Percentiles rank a stretch among this genome's conserved stretches.
phyloP scores from a whole-genome alignment of 1,139 yeast species.

The Nakaseomyces kungkrabaensis region DNA sequence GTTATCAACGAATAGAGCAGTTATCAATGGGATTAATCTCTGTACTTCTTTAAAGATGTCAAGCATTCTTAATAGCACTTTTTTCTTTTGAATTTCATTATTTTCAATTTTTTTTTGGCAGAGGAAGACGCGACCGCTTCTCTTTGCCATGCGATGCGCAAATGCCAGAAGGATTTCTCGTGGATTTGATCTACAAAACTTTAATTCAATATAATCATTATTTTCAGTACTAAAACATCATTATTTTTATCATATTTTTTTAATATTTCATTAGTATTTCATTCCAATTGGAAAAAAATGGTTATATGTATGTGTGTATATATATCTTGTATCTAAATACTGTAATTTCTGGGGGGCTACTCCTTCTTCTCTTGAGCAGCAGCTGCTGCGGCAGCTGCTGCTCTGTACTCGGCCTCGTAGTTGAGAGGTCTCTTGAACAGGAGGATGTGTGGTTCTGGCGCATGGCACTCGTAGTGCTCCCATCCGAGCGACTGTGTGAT shows the following conservation, averaged over 20 bases:
- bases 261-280: background rate
- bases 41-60: no score
- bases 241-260: background rate
- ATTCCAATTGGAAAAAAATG: background rate
- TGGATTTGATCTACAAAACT: background rate
- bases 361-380: constrained; percentile 16
- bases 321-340: background rate
- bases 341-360: background rate
- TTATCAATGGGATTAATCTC: no score
- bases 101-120: no score
- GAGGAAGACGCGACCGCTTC: no score
- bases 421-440: constrained; percentile 65
- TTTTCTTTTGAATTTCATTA: no score
- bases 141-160: no score
- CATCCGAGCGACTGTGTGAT: constrained; percentile 96
- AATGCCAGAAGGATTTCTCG: no score
- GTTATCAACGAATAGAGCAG: no score
- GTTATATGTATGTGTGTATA: background rate
- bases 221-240: no score
- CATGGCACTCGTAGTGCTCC: constrained; percentile 97
- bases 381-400: constrained; percentile 22
- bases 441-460: constrained; percentile 96
- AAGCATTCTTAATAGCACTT: no score
- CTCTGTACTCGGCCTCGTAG: constrained; percentile 28
- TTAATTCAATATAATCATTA: no score